Percentiles rank a stretch among this genome's conserved stretches.
phyloP scores from a whole-genome alignment of 176 grass and related monocot genomes.

The Chrysopogon serrulatus region DNA sequence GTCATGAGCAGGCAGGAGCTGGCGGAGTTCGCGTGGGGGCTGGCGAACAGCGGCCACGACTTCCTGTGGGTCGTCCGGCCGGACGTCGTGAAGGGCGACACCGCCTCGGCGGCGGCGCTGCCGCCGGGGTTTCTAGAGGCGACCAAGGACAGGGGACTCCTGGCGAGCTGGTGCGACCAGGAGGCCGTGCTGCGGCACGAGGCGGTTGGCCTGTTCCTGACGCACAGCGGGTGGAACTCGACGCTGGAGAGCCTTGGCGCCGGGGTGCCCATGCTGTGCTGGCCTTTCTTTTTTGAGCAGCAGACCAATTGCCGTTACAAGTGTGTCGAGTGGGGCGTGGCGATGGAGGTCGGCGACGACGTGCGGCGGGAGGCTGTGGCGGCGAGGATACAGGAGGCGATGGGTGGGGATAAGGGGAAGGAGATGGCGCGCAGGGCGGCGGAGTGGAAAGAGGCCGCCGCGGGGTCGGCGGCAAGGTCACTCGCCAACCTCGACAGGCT shows the following conservation, averaged over 20 bases:
- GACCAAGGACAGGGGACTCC: constrained; percentile 9
- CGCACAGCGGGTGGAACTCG: constrained; percentile 89
- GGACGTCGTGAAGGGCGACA: constrained; percentile 37
- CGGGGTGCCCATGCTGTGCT: constrained; percentile 45
- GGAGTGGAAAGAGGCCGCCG: constrained; percentile 29
- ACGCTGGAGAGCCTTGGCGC: constrained; percentile 39
- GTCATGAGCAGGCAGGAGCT: constrained; percentile 14
- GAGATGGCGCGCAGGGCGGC: constrained; percentile 28
- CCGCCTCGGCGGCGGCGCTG: constrained; percentile 1
- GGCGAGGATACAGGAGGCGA: constrained; percentile 36
- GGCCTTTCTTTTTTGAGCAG: constrained; percentile 47
- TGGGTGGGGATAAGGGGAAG: constrained; percentile 31
- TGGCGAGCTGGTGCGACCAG: constrained; percentile 46
- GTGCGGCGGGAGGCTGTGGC: constrained; percentile 21
- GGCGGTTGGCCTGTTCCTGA: constrained; percentile 54
- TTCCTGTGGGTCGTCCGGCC: constrained; percentile 69
- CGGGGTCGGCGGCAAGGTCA: not conserved
- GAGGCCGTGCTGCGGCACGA: constrained; percentile 34
- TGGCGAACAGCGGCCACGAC: constrained; percentile 40
- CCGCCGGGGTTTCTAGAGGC: constrained; percentile 32
- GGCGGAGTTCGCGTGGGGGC: constrained; percentile 79
- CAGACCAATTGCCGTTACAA: constrained; percentile 41
- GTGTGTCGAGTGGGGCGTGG: constrained; percentile 44
- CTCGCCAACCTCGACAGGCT: constrained; percentile 9
- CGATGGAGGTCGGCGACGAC: constrained; percentile 32